phyloP scores from a whole-genome alignment of 495 filamentous ascomycete species.

The Xylona heveae region DNA sequence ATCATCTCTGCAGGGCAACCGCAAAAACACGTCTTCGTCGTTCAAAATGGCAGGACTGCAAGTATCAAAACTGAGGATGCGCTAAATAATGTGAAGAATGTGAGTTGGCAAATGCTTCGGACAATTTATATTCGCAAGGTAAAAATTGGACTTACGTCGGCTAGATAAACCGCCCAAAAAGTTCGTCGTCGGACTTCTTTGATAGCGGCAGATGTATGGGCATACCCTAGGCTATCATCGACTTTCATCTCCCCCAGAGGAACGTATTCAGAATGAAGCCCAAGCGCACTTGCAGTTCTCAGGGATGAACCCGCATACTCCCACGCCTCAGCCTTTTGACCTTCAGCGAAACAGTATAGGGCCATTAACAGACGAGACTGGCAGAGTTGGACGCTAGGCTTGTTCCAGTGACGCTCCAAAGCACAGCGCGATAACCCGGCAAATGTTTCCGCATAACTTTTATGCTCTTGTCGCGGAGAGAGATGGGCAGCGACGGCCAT shows the following conservation, averaged over 20 bases:
- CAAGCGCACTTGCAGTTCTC: constrained; percentile 31
- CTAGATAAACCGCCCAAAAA: constrained; percentile 42
- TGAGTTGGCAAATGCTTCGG: neutral
- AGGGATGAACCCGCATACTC: constrained; percentile 37
- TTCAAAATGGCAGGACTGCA: constrained; percentile 22
- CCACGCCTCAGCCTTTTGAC: constrained; percentile 29
- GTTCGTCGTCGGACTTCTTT: constrained; percentile 44
- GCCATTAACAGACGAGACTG: constrained; percentile 41
- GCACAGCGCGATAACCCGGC: constrained; percentile 36
- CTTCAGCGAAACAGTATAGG: constrained; percentile 39
- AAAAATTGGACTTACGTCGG: constrained; percentile 26
- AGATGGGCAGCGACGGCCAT: constrained; percentile 37
- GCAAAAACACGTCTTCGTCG: constrained; percentile 35
- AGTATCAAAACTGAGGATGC: constrained; percentile 33
- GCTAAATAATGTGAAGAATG: constrained; percentile 13
- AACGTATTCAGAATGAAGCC: constrained; percentile 39
- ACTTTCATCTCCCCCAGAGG: constrained; percentile 25
- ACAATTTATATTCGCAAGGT: too few relatives aligned
- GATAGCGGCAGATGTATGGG: constrained; percentile 30
- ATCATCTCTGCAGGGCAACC: constrained; percentile 34
- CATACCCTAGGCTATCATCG: constrained; percentile 27
- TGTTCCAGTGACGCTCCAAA: constrained; percentile 23
- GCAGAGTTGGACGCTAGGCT: constrained; percentile 36
- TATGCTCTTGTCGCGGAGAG: constrained; percentile 27
- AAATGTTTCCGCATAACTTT: constrained; percentile 25